Evolutionary conservation across 179 eudicot species (phyloP), one percentile per base, ranked within the genome.

Genomic region (Spergularia azorica): DNA sequence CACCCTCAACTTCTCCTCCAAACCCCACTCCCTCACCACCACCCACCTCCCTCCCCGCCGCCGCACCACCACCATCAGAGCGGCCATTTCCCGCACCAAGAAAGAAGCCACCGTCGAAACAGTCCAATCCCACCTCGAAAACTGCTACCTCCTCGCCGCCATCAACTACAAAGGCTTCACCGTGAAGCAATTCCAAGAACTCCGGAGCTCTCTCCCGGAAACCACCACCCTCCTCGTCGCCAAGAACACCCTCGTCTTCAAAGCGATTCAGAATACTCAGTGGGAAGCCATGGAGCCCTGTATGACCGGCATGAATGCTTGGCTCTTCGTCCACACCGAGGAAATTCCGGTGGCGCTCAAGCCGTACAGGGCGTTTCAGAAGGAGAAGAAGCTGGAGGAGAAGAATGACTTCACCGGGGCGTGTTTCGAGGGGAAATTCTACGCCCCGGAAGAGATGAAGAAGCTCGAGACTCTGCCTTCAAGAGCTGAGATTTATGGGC

Each of bases 231-330:
- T 94, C 6, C 8, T 92, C 0, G 96, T 94, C 2, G 98, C 98
- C 10, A 94, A 94, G 57, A 94, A 94, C 84, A 92, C 96, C 0
- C 83, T 92, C 8, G 98, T 94, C 9, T 79, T 46, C 48, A 92
- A 94, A 62, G 98, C 98, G 3, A 83, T 94, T 4, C 90, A 94
- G 73, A 88, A 90, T 4, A 94, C 97, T 0, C 66, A 83, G 16
- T 94, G 98, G 98, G 96, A 79, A 26, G 92, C 82, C 0, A 74
- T 92, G 12, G 83, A 90, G 80, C 98, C 98, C 0, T 92, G 98
- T 50, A 94, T 94, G 98, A 92, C 80, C 60, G 98, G 98, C 5
- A 92, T 92, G 97, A 94, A 94, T 59, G 97, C 89, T 0, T 94
- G 96, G 96, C 54, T 94, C 12, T 94, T 94, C 68, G 91, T 94